phyloP scores from a whole-genome alignment of 1,284 basidiomycete species.

The Vanrija humicola region DNA sequence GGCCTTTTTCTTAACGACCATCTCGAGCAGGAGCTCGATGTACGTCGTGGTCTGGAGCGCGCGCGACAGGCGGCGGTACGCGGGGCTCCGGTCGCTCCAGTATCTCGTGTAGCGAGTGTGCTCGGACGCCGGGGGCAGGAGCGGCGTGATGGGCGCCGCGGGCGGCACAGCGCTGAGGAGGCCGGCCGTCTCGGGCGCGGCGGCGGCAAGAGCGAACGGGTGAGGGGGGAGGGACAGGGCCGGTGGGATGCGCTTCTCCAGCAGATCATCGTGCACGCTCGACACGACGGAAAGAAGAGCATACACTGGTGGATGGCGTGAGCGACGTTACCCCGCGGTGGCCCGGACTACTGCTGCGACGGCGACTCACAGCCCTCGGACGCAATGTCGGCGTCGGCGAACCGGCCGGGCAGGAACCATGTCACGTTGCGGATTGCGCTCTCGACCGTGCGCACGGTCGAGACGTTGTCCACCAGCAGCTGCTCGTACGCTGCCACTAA shows the following conservation, averaged over 20 bases:
- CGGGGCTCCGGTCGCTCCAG: constrained; percentile 64
- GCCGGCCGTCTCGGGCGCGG: constrained; percentile 46
- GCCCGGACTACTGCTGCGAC: neutral
- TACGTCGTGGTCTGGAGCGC: constrained; percentile 69
- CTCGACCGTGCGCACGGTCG: constrained; percentile 80
- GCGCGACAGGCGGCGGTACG: constrained; percentile 72
- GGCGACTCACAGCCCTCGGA: constrained; percentile 79
- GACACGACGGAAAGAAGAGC: constrained; percentile 43
- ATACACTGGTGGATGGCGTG: constrained; percentile 32
- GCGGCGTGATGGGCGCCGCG: constrained; percentile 16
- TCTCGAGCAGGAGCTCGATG: constrained; percentile 77
- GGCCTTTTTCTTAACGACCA: constrained; percentile 64
- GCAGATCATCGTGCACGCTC: constrained; percentile 74
- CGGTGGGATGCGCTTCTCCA: constrained; percentile 61
- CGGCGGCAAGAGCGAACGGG: constrained; percentile 56
- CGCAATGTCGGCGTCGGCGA: constrained; percentile 92
- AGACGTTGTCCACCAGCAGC: constrained; percentile 75
- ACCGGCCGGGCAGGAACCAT: constrained; percentile 91
- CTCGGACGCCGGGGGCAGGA: constrained; percentile 38
- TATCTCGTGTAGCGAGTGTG: constrained; percentile 65
- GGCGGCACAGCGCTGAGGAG: constrained; percentile 7
- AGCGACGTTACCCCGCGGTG: constrained; percentile 6
- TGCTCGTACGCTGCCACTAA: constrained; percentile 61
- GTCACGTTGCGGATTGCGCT: constrained; percentile 82
- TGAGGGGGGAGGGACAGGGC: constrained; percentile 60